Evolutionary conservation across 108 stramenopile genomes (phyloP).

Genomic region (Nitzschia palea): DNA sequence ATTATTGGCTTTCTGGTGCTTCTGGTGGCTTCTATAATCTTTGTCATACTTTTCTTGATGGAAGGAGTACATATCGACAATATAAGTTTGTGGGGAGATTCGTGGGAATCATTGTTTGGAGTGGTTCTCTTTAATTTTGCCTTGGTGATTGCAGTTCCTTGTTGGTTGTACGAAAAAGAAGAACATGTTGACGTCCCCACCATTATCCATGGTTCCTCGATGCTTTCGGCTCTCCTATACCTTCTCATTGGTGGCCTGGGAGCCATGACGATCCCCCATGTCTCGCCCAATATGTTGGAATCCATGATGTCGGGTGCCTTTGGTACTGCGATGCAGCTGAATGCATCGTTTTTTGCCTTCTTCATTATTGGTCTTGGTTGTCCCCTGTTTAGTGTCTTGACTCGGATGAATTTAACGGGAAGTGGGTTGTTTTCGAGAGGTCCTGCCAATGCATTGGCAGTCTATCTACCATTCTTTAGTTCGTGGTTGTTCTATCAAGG

Average conservation of each 20-base stretch:
- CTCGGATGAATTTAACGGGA: constrained; percentile 53
- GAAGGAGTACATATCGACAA: constrained; percentile 35
- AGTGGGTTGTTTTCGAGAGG: constrained; percentile 32
- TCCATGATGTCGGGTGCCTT: constrained; percentile 64
- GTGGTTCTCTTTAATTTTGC: constrained; percentile 77
- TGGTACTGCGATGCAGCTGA: constrained; percentile 48
- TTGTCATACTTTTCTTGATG: constrained; percentile 29
- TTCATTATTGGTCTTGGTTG: constrained; percentile 76
- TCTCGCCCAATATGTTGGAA: constrained; percentile 61
- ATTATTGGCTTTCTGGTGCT: constrained; percentile 53
- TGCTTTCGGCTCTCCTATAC: constrained; percentile 45
- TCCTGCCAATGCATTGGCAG: constrained; percentile 48
- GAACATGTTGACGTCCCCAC: constrained; percentile 38
- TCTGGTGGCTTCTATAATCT: constrained; percentile 34
- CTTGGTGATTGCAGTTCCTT: constrained; percentile 68
- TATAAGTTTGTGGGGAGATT: constrained; percentile 46
- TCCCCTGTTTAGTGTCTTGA: constrained; percentile 66
- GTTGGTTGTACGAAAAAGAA: constrained; percentile 79
- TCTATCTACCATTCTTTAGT: constrained; percentile 54
- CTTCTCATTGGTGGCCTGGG: constrained; percentile 61
- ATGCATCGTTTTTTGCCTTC: constrained; percentile 59
- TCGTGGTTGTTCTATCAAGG: constrained; percentile 66
- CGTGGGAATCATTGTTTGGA: constrained; percentile 55
- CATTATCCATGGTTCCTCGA: constrained; percentile 47
- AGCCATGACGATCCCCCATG: constrained; percentile 57